Conservation (phyloP, 129 eudicot genomes). For the Pulicaria dysenterica region DNA sequence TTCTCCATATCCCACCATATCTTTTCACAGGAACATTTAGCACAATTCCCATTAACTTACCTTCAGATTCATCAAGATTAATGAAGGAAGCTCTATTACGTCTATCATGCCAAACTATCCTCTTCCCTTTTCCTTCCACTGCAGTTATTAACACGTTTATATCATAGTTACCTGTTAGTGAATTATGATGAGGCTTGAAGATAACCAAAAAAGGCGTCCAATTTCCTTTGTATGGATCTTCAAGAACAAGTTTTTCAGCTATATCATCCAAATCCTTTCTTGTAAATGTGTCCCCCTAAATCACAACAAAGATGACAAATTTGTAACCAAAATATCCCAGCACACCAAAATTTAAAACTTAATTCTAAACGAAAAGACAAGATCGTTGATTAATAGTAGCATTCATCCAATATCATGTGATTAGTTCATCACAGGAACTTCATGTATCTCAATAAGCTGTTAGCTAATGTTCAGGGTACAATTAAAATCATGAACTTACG, state of each 20-base stretch:
- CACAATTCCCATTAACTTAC: constrained; percentile 75
- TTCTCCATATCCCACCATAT: constrained; percentile 76
- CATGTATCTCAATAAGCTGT: neutral
- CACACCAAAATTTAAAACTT: neutral
- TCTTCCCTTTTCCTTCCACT: constrained; percentile 75
- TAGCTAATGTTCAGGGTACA: neutral
- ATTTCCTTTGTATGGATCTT: constrained; percentile 67
- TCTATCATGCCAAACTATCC: constrained; percentile 87
- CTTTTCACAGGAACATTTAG: constrained; percentile 71
- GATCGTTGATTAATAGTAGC: no score
- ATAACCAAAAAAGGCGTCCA: constrained; percentile 80
- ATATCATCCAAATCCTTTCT: constrained; percentile 61
- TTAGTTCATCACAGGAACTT: no score
- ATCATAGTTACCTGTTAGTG: constrained; percentile 90
- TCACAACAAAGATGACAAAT: constrained; percentile 8
- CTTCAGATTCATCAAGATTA: constrained; percentile 59
- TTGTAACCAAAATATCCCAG: neutral
- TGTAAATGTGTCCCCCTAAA: constrained; percentile 79
- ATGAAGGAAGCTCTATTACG: constrained; percentile 68
- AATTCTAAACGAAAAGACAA: neutral
- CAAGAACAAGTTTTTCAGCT: constrained; percentile 69
- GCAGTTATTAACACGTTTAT: constrained; percentile 83
- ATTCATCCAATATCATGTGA: no score
- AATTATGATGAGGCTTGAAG: constrained; percentile 93
- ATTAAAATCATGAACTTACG: neutral